Base-by-base conservation (phyloP, 106 monocot genomes). In the Allium sativum region DNA sequence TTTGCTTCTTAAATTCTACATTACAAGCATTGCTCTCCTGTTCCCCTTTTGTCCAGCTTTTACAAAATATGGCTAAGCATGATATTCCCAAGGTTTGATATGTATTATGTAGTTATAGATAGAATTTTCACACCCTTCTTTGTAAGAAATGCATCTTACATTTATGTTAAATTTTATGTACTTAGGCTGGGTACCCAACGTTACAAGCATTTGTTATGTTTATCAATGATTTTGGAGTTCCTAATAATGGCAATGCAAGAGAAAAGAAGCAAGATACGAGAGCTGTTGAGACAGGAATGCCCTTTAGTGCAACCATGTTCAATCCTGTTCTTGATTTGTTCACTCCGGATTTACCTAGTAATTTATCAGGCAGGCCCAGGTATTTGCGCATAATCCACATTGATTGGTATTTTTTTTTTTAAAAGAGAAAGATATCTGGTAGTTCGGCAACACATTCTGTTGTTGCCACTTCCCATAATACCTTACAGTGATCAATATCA, bases 1-100 rank as follows among this genome's bases (percentile, higher is more conserved):
- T 88, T 16, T 99, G 98, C 72, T 99, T 99, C 62, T 81, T 92
- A 18, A 99, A 99, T 74, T 80, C 98, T 12, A 85, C 98, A 19
- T 64, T 99, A 68, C 98, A 92, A 56, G 92, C 88, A 45, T 82
- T 99, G 50, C 80, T 99, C 52, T 92, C 92, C 12, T 99, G 92
- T 72, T 68, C 79, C 12, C 92, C 81, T 56, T 99, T 99, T 77
- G 85, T 88, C 52, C 72, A 76, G 40, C 78, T 99, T 64, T 63
- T 92, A 63, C 85, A 85, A 48, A 74, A 88, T 55, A 51, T 99
- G 21, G 70, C 78, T 60, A 70, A 61, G 48, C 76, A 44, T 10
- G 55, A 65, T 68, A 67, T 99, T 59, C 78, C 87, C n/a, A 85
- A 85, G 84, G 98, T 99, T 44, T 17, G 16, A 9, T 4, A 4